Conservation (phyloP, 192 early-diverging fungal species). For the Gamsiella multidivaricata region DNA sequence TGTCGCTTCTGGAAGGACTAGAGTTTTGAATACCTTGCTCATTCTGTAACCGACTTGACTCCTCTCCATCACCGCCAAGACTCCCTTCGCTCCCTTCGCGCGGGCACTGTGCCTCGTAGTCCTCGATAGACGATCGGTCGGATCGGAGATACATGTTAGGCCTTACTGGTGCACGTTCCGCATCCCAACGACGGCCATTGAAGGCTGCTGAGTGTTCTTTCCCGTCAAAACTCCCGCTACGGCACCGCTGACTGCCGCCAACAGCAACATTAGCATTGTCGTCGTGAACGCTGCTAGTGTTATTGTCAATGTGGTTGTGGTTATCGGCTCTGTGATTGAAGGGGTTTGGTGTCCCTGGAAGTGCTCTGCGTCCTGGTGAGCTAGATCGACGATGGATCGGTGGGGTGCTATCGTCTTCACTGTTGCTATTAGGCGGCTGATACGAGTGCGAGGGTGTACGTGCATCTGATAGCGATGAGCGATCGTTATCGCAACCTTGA, state of each 20-base stretch:
- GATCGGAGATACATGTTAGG: background rate
- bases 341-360: background rate
- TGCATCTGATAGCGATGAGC: constrained; percentile 4
- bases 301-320: constrained; percentile 2
- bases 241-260: background rate
- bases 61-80: background rate
- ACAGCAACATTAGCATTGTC: background rate
- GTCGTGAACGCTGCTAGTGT: constrained; percentile 3
- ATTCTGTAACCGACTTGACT: background rate
- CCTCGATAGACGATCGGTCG: background rate
- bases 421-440: too few species aligned
- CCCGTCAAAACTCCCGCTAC: constrained; percentile 12
- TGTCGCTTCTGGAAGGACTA: constrained; percentile 4
- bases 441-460: background rate
- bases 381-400: background rate
- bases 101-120: background rate
- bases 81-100: background rate
- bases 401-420: background rate
- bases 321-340: background rate
- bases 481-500: constrained; percentile 16
- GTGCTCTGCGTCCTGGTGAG: background rate
- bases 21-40: background rate
- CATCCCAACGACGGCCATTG: constrained; percentile 8
- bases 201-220: background rate
- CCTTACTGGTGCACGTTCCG: background rate